A percentile compares a stretch with the other conserved stretches of the same genome.
These are phyloP conservation scores for Coemansia sp. DNA, from an alignment of 192 early-diverging fungal species.

Conservation along the genomic window DNA sequence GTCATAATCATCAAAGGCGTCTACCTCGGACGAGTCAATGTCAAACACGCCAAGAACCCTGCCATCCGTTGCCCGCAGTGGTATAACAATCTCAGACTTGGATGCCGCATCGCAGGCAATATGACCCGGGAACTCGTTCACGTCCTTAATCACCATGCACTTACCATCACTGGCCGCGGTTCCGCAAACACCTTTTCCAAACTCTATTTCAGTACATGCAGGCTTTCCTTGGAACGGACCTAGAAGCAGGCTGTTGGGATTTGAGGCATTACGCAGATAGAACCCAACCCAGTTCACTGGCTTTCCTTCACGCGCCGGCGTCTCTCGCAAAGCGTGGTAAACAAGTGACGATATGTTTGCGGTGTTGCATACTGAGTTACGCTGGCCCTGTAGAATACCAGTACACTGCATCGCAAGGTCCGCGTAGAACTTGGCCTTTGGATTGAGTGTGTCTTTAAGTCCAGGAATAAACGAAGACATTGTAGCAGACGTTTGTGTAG, in stretches of 20 bases:
- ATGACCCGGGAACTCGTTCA: conserved; percentile 81
- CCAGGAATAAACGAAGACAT: conserved; percentile 49
- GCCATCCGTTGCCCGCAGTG: conserved; percentile 57
- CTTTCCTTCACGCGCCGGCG: conserved; percentile 59
- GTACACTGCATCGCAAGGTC: conserved; percentile 60
- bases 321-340: conserved; percentile 71
- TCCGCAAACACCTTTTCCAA: conserved; percentile 89
- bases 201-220: conserved; percentile 81
- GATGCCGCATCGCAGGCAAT: conserved; percentile 89
- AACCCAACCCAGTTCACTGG: conserved; percentile 81
- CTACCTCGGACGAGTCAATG: conserved; percentile 63
- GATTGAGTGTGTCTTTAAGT: conserved; percentile 34
- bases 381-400: conserved; percentile 67
- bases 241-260: conserved; percentile 57
- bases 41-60: conserved; percentile 67
- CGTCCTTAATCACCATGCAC: conserved; percentile 71
- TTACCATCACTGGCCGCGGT: conserved; percentile 62
- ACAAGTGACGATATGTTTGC: conserved; percentile 79
- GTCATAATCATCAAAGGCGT: conserved; percentile 70
- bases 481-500: not conserved
- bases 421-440: conserved; percentile 73
- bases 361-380: conserved; percentile 73
- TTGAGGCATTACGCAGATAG: conserved; percentile 64
- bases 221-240: conserved; percentile 92
- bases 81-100: conserved; percentile 85